Conservation (phyloP, 2,329 filamentous ascomycete species). For the Elsinoe arachidis region DNA sequence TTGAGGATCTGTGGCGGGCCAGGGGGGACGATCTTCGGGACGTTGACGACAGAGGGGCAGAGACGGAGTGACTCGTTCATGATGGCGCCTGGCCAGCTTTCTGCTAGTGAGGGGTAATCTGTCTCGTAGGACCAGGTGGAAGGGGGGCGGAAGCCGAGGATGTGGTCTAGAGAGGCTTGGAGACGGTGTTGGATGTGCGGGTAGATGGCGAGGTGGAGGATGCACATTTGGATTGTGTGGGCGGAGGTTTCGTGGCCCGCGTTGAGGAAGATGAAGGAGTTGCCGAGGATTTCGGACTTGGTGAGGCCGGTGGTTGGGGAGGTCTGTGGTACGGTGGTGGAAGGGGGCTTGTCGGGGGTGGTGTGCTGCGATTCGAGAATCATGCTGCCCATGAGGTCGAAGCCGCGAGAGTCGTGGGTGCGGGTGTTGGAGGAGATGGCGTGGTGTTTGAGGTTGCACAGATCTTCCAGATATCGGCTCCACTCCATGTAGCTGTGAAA, state of each 20-base stretch:
- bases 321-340: not conserved
- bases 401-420: not conserved
- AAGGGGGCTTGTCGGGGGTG: not conserved
- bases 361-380: not conserved
- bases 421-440: not conserved
- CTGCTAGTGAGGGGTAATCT: not conserved
- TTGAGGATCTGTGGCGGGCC: not conserved
- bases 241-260: conserved; percentile 9
- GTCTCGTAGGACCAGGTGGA: not conserved
- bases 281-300: conserved; percentile 2
- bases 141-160: not conserved
- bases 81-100: conserved; percentile 1
- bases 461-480: not conserved
- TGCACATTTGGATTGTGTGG: conserved; percentile 8
- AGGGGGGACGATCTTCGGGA: not conserved
- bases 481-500: not conserved
- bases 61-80: conserved; percentile 2
- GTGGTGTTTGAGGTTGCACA: conserved; percentile 2
- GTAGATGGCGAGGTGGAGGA: conserved; percentile 7
- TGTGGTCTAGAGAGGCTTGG: not conserved
- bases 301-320: not conserved
- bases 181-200: conserved; percentile 4
- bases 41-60: not conserved
- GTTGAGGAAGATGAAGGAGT: conserved; percentile 11
- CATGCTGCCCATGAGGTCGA: conserved; percentile 8